Conservation (phyloP, 768 basidiomycete species). For the Podaxis carcinomalis region DNA sequence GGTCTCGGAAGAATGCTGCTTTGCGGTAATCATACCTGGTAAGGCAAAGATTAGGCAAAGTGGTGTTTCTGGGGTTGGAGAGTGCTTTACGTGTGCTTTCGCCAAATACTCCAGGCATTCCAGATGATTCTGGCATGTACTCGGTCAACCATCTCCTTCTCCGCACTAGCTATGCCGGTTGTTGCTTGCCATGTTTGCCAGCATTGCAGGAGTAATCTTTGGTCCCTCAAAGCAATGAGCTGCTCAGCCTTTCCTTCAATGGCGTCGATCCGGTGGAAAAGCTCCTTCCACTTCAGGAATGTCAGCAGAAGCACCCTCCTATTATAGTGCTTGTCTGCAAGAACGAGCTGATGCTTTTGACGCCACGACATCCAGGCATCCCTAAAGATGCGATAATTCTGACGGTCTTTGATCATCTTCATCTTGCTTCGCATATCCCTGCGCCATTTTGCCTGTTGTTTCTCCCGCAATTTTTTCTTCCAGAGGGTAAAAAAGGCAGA, state of each 20-base stretch:
- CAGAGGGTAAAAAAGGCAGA: conserved; percentile 44
- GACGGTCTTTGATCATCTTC: conserved; percentile 53
- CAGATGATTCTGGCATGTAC: conserved; percentile 46
- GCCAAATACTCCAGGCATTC: conserved; percentile 53
- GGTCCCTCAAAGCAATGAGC: conserved; percentile 34
- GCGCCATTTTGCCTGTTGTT: conserved; percentile 57
- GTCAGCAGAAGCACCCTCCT: conserved; percentile 38
- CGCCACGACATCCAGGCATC: conserved; percentile 69
- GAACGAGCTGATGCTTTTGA: conserved; percentile 45
- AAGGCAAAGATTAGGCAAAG: neutral
- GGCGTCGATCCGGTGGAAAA: conserved; percentile 33
- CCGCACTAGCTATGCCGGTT: conserved; percentile 38
- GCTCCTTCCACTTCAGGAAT: conserved; percentile 51
- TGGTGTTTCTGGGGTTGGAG: neutral
- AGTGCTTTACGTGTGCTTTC: conserved; percentile 44
- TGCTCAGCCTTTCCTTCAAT: conserved; percentile 49
- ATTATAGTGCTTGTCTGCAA: conserved; percentile 49
- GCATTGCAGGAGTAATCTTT: conserved; percentile 30
- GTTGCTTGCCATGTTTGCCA: conserved; percentile 60
- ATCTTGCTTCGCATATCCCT: conserved; percentile 70
- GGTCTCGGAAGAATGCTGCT: conserved; percentile 10
- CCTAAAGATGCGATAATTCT: conserved; percentile 47
- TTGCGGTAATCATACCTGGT: conserved; percentile 7
- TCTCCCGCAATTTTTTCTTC: conserved; percentile 50
- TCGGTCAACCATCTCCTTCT: conserved; percentile 39